Percentiles rank a stretch among this genome's conserved stretches.
Conservation (phyloP, 345 rosid genomes). For the Sonneratia caseolaris region DNA sequence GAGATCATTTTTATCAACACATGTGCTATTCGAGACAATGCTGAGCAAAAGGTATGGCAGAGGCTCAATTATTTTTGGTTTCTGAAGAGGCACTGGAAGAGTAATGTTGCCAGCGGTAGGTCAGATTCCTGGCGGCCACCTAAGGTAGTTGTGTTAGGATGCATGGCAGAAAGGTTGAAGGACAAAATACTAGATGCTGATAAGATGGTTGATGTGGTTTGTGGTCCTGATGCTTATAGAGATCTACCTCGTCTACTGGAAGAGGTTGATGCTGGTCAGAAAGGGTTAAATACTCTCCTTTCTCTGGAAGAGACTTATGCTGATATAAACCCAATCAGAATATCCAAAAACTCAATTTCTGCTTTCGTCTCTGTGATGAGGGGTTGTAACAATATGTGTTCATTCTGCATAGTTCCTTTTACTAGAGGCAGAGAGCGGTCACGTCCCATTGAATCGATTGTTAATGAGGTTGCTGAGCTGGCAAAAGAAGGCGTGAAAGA, state of each 20-base stretch:
- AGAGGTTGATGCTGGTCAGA: conserved; percentile 85
- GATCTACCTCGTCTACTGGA: conserved; percentile 73
- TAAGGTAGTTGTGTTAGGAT: conserved; percentile 89
- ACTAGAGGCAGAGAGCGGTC: conserved; percentile 93
- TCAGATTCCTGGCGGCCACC: conserved; percentile 60
- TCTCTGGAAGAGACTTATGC: conserved; percentile 95
- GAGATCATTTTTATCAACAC: conserved; percentile 86
- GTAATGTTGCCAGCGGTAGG: conserved; percentile 59
- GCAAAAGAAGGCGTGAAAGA: conserved; percentile 83
- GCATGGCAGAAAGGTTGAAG: conserved; percentile 95
- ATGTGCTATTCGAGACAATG: conserved; percentile 86
- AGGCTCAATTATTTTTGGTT: conserved; percentile 96
- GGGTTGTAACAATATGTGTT: conserved; percentile 97
- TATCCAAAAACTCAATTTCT: conserved; percentile 49
- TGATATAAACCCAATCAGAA: conserved; percentile 68
- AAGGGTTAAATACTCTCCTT: conserved; percentile 88
- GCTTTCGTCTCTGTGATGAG: conserved; percentile 95
- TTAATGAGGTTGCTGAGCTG: conserved; percentile 73
- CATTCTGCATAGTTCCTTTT: conserved; percentile 91
- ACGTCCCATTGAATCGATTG: conserved; percentile 79
- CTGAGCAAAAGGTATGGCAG: conserved; percentile 95
- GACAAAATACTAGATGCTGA: conserved; percentile 84
- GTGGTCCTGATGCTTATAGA: conserved; percentile 94
- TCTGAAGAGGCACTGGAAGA: conserved; percentile 82
- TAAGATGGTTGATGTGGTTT: conserved; percentile 98